These are phyloP conservation scores for Haplosporangium sp. DNA, from an alignment of 371 early-diverging fungal genomes.

Conservation along the genomic window DNA sequence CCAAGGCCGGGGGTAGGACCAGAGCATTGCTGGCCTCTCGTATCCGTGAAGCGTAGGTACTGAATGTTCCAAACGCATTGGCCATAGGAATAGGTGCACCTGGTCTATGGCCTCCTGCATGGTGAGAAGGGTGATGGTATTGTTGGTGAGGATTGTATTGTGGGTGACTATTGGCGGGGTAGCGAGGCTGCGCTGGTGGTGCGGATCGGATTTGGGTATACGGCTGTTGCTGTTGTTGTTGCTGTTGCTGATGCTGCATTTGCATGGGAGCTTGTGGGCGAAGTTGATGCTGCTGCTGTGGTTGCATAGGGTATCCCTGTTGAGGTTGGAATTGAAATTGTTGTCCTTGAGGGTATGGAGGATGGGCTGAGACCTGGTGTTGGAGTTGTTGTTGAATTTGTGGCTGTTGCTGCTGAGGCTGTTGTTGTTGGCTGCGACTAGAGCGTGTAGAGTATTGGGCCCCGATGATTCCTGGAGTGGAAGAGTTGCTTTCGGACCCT, in stretches of 20 bases:
- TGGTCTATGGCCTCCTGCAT: slow-evolving; percentile 6
- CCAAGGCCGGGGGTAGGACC: slow-evolving; percentile 26
- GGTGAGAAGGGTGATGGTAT: slow-evolving; percentile 10
- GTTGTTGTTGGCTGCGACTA: slow-evolving; percentile 18
- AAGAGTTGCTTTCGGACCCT: slow-evolving; percentile 20
- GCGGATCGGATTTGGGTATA: slow-evolving; percentile 21
- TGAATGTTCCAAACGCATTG: slow-evolving; percentile 30
- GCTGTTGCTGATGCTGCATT: not conserved
- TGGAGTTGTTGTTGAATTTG: not conserved
- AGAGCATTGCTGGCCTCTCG: slow-evolving; percentile 30
- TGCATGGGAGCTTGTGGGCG: slow-evolving; percentile 9
- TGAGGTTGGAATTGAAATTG: slow-evolving; percentile 18
- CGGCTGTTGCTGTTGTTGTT: slow-evolving; percentile 15
- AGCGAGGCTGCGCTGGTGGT: slow-evolving; percentile 1
- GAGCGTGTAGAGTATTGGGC: slow-evolving; percentile 28
- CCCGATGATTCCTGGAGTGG: slow-evolving; percentile 13
- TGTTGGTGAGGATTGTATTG: not conserved
- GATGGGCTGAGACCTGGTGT: slow-evolving; percentile 8
- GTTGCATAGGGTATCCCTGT: slow-evolving; percentile 4
- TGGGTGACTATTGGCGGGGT: not conserved
- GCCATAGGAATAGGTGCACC: slow-evolving; percentile 13
- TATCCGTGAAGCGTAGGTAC: slow-evolving; percentile 47
- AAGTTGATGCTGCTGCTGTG: slow-evolving; percentile 10
- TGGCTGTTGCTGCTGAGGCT: slow-evolving; percentile 14
- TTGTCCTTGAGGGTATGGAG: not conserved